A percentile compares a stretch with the other conserved stretches of the same genome.
Conservation (phyloP, 495 filamentous ascomycete species). For the Aspergillus avenaceus region DNA sequence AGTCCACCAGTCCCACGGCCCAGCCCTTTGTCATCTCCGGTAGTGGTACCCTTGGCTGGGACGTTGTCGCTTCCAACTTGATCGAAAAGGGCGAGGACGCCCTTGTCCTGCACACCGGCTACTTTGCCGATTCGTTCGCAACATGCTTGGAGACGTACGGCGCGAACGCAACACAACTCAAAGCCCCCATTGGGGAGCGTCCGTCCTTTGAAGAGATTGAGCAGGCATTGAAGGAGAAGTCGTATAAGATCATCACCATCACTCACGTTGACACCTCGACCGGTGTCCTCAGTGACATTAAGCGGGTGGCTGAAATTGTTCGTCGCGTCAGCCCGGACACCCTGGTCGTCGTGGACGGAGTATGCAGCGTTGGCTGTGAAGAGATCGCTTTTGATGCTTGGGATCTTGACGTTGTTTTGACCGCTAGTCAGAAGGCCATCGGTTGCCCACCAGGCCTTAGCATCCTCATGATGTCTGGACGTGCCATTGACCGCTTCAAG, state of each 20-base stretch:
- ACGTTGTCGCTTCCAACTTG: slow-evolving; percentile 87
- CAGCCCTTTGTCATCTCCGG: slow-evolving; percentile 93
- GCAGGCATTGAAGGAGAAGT: slow-evolving; percentile 77
- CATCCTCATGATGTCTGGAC: slow-evolving; percentile 86
- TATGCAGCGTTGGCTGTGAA: slow-evolving; percentile 94
- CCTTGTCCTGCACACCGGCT: slow-evolving; percentile 89
- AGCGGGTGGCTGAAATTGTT: slow-evolving; percentile 75
- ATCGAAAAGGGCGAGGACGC: slow-evolving; percentile 84
- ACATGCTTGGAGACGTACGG: slow-evolving; percentile 90
- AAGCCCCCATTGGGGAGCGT: slow-evolving; percentile 80
- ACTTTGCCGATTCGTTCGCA: slow-evolving; percentile 95
- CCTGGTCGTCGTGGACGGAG: slow-evolving; percentile 87
- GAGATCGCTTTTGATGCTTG: slow-evolving; percentile 94
- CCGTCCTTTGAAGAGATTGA: slow-evolving; percentile 86
- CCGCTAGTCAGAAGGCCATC: slow-evolving; percentile 93
- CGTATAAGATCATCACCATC: slow-evolving; percentile 87
- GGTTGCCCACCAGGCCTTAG: slow-evolving; percentile 90
- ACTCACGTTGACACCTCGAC: slow-evolving; percentile 98
- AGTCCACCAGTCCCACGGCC: slow-evolving; percentile 71
- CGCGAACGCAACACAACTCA: slow-evolving; percentile 81
- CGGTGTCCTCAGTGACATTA: slow-evolving; percentile 86
- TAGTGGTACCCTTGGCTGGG: slow-evolving; percentile 95
- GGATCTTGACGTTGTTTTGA: slow-evolving; percentile 88
- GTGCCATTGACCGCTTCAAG: slow-evolving; percentile 80
- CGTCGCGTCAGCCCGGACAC: slow-evolving; percentile 85